Evolutionary conservation across 2,329 filamentous ascomycete genomes (phyloP), one percentile per base, ranked within the genome.

Genomic region (Epichloe hybrida): DNA sequence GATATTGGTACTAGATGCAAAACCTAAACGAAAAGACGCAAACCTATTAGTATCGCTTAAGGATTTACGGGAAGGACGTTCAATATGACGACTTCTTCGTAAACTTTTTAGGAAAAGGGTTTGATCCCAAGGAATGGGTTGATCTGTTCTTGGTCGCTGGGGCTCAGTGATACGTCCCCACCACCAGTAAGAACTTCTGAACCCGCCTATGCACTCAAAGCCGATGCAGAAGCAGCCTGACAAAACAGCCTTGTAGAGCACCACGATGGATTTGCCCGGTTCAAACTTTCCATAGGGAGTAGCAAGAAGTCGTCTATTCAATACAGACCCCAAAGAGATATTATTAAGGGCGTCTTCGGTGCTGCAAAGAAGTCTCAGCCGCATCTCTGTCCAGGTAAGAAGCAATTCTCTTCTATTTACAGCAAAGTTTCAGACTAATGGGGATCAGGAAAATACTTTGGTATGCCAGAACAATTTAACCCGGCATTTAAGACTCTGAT

Each of bases 51-150:
- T 73, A 79, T 54, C 68, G 43, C 27, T 42, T 36, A 5, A 36
- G 41, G 17, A 76, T 68, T 0, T 79, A 73, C 54, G 76, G 76
- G 0, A 66, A 66, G 0, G 57, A 76, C 23, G 67, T 72, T 55
- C 69, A 68, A 7, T 80, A 80, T 57, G 77, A 80, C 54, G 75
- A 80, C 57, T 73, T 72, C 48, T 73, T 80, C 56, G 59, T 64
- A 1, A 66, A 74, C 50, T 80, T 79, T 61, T 79, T 73, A 0
- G 73, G 72, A 0, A 63, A 66, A 0, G 58, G 59, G 1, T 80
- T 67, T 54, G 66, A 77, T 55, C 69, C 77, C 0, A 76, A 74
- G 50, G 72, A 69, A 40, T 77, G 73, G 73, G 72, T 77, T 1
- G 72, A 77, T 55, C 65, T 77, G 0, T 71, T 77, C 50, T 68